Evolutionary conservation across 768 basidiomycete species (phyloP).

Genomic region (Collybia sp.): DNA sequence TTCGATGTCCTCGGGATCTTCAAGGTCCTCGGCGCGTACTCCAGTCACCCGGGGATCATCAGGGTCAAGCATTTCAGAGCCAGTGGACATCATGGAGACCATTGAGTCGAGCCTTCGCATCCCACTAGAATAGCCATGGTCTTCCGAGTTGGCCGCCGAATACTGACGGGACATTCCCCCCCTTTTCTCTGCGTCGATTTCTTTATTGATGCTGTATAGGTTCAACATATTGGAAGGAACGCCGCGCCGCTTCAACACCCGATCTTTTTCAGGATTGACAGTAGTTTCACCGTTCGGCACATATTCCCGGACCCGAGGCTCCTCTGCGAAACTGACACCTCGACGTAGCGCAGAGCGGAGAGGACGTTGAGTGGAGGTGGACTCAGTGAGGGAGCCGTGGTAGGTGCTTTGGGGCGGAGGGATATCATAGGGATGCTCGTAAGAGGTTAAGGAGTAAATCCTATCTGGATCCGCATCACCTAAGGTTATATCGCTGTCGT

Average conservation of each 20-base stretch:
- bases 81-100: slow-evolving; percentile 32
- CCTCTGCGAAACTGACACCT: slow-evolving; percentile 37
- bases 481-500: slow-evolving; percentile 34
- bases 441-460: slow-evolving; percentile 48
- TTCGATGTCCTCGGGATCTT: slow-evolving; percentile 60
- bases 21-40: slow-evolving; percentile 39
- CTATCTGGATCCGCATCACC: slow-evolving; percentile 17
- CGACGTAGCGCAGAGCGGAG: slow-evolving; percentile 20
- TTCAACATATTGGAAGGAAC: slow-evolving; percentile 49
- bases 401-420: slow-evolving; percentile 44
- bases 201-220: slow-evolving; percentile 38
- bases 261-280: slow-evolving; percentile 22
- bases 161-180: slow-evolving; percentile 7
- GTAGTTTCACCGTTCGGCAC: slow-evolving; percentile 16
- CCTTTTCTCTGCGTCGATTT: slow-evolving; percentile 11
- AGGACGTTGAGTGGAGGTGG: slow-evolving; percentile 13
- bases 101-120: slow-evolving; percentile 39
- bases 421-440: slow-evolving; percentile 61
- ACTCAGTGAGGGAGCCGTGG: slow-evolving; percentile 12
- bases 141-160: slow-evolving; percentile 13
- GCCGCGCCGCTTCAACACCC: slow-evolving; percentile 36
- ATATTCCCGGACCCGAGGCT: slow-evolving; percentile 18
- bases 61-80: slow-evolving; percentile 56
- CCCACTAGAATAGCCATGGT: slow-evolving; percentile 15
- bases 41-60: slow-evolving; percentile 74